A percentile compares a stretch with the other conserved stretches of the same genome.
Conservation (phyloP, 768 basidiomycete species). For the Xerocomellus amylosporus region DNA sequence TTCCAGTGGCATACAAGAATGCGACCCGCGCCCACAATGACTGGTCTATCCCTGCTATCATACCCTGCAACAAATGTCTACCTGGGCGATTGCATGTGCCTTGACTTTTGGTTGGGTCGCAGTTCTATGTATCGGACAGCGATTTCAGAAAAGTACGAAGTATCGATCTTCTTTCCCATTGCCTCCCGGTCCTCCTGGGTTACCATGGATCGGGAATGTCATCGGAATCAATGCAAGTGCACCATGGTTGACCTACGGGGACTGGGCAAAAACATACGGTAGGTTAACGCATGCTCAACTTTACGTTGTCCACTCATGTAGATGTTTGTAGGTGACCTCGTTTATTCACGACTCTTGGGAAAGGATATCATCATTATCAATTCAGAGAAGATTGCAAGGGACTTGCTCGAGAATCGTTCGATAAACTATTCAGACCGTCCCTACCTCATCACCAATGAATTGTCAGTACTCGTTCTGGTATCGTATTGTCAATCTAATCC, state of each 20-base stretch:
- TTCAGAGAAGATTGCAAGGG: conserved; percentile 38
- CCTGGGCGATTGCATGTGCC: not conserved
- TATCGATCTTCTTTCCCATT: not conserved
- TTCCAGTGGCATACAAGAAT: not conserved
- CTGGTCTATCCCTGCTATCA: not conserved
- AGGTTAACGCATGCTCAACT: not conserved
- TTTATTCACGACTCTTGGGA: conserved; percentile 48
- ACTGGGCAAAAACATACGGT: conserved; percentile 29
- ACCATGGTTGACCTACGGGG: conserved; percentile 34
- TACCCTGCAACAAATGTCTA: not conserved
- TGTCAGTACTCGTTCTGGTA: not conserved
- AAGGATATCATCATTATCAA: conserved; percentile 45
- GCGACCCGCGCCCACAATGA: not conserved
- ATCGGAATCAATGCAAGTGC: conserved; percentile 28
- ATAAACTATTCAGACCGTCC: conserved; percentile 50
- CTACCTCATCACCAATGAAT: conserved; percentile 1
- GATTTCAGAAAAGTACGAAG: not conserved
- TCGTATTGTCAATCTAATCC: not conserved
- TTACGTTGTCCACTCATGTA: not conserved
- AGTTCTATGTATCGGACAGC: not conserved
- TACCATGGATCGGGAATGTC: conserved; percentile 38
- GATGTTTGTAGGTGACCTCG: conserved; percentile 35
- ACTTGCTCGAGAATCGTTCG: conserved; percentile 46
- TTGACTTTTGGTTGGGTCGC: not conserved
- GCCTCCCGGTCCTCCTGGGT: conserved; percentile 36